Evolutionary conservation across 768 basidiomycete genomes (phyloP).

Genomic region (Amanita fuliginea): DNA sequence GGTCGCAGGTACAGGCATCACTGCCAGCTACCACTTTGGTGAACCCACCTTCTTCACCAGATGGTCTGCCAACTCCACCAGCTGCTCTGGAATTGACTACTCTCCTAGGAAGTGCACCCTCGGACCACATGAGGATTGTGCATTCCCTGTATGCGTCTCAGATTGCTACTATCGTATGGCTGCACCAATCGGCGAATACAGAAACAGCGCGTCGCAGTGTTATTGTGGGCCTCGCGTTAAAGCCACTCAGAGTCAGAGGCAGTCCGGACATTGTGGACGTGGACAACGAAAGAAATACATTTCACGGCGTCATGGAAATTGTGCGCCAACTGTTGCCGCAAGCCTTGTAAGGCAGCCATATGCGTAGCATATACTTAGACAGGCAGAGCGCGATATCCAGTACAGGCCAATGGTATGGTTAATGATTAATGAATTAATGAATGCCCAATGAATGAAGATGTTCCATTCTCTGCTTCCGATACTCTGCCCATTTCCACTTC

Average conservation of each 20-base stretch:
- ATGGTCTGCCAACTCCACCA: constrained; percentile 45
- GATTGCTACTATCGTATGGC: constrained; percentile 79
- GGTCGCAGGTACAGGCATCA: constrained; percentile 64
- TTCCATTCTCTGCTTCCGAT: constrained; percentile 19
- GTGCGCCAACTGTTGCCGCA: constrained; percentile 24
- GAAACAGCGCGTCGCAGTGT: constrained; percentile 44
- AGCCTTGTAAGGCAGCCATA: background rate
- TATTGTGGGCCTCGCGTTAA: constrained; percentile 67
- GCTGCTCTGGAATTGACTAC: constrained; percentile 68
- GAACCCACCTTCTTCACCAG: constrained; percentile 23
- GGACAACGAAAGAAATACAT: constrained; percentile 32
- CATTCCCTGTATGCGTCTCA: constrained; percentile 81
- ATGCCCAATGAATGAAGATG: constrained; percentile 27
- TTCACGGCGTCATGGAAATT: constrained; percentile 39
- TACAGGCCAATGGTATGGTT: background rate
- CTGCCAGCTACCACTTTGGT: constrained; percentile 55
- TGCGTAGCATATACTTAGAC: background rate
- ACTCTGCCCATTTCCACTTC: constrained; percentile 57
- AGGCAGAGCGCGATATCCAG: no score
- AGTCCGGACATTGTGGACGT: constrained; percentile 19
- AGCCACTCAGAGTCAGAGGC: constrained; percentile 1
- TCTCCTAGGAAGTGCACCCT: constrained; percentile 65
- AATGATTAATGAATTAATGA: constrained; percentile 44
- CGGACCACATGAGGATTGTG: constrained; percentile 57
- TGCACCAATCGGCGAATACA: constrained; percentile 28